Evolutionary conservation across 1,284 basidiomycete species (phyloP).

Genomic region (Ceratobasidium papillatum): DNA sequence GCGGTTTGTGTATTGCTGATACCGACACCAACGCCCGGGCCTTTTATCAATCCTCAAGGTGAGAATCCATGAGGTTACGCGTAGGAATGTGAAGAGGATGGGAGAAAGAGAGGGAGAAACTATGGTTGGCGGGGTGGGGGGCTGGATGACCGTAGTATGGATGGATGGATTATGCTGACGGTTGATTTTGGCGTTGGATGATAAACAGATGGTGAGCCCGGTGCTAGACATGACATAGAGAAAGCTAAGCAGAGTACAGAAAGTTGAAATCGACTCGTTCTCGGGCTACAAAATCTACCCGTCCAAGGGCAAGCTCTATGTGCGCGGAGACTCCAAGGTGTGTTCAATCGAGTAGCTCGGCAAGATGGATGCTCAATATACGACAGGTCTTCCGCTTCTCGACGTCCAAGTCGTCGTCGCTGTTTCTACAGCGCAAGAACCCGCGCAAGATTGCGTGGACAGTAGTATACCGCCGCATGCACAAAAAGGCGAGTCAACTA

Average conservation of each 20-base stretch:
- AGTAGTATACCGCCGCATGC: conserved; percentile 94
- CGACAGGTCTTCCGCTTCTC: conserved; percentile 90
- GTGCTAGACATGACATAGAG: neutral
- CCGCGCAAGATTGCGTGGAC: conserved; percentile 99
- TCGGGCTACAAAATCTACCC: conserved; percentile 97
- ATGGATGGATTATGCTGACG: conserved; percentile 18
- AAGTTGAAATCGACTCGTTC: conserved; percentile 97
- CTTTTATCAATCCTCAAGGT: conserved; percentile 14
- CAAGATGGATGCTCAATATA: neutral
- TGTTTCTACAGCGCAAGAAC: conserved; percentile 99
- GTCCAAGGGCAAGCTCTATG: conserved; percentile 93
- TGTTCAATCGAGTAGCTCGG: conserved; percentile 47
- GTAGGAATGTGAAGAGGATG: neutral
- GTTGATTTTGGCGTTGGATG: neutral
- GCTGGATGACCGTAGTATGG: conserved; percentile 2
- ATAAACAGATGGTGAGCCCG: conserved; percentile 37
- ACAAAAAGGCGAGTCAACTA: conserved; percentile 87
- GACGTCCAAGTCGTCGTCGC: conserved; percentile 89
- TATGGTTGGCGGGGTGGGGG: neutral
- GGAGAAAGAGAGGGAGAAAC: neutral
- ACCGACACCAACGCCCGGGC: conserved; percentile 8
- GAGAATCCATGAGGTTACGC: neutral
- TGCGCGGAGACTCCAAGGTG: conserved; percentile 96
- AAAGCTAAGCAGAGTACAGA: conserved; percentile 62
- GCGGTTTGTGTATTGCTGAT: conserved; percentile 1